These are phyloP conservation scores for Tetracladium marchalianum DNA, from an alignment of 495 filamentous ascomycete genomes.

Conservation along the genomic window DNA sequence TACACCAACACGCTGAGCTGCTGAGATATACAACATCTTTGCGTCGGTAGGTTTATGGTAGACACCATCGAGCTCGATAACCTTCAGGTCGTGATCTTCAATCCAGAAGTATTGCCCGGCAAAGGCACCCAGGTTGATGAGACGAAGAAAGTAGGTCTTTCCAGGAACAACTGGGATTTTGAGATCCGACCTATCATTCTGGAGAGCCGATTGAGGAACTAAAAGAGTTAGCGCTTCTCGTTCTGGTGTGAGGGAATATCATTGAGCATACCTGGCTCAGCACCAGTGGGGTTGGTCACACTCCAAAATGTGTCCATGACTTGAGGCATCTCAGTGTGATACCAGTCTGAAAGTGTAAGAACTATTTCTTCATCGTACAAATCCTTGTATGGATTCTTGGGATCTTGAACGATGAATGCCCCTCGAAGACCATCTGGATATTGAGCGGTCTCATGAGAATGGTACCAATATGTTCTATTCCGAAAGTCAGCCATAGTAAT, in stretches of 20 bases:
- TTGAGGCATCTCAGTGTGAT: constrained; percentile 28
- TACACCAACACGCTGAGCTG: constrained; percentile 59
- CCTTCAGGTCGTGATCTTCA: constrained; percentile 48
- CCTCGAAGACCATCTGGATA: constrained; percentile 70
- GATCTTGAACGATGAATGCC: constrained; percentile 62
- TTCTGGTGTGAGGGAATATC: neutral
- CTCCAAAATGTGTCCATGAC: constrained; percentile 6
- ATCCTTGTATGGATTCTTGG: constrained; percentile 44
- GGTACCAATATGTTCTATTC: constrained; percentile 68
- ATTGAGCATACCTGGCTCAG: neutral
- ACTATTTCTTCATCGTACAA: constrained; percentile 59
- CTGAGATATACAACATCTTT: constrained; percentile 34
- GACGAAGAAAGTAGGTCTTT: constrained; percentile 68
- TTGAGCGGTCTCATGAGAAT: constrained; percentile 58
- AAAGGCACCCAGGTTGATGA: constrained; percentile 64
- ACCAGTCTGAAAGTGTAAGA: constrained; percentile 56
- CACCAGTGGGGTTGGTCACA: neutral
- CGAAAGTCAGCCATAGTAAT: too few relatives aligned
- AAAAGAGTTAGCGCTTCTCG: too few relatives aligned
- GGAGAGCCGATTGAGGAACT: constrained; percentile 3
- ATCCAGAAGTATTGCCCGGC: constrained; percentile 53
- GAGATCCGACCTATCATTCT: constrained; percentile 46
- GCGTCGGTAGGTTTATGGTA: constrained; percentile 26
- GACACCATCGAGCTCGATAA: constrained; percentile 42
- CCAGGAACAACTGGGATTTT: constrained; percentile 54